Conservation (phyloP, 1,284 basidiomycete genomes). For the Vanrija sp. region DNA sequence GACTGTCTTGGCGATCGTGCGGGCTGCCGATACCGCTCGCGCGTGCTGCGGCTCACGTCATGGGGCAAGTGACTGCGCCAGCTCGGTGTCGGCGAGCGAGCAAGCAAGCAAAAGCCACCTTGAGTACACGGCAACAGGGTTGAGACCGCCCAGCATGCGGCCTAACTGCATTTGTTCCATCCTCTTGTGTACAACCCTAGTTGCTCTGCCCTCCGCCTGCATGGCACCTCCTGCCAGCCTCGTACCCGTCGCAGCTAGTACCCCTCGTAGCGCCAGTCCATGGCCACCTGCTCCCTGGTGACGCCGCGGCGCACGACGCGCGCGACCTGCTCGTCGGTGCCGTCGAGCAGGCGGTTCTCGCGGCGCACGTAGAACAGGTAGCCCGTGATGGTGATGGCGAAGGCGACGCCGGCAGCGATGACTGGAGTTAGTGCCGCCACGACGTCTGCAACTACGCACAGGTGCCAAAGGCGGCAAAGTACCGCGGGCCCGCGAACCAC, state of each 20-base stretch:
- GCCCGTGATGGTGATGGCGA: conserved; percentile 14
- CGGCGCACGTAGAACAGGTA: conserved; percentile 11
- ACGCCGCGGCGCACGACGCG: conserved; percentile 8
- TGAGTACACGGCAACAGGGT: too few relatives aligned
- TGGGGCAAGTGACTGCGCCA: too few relatives aligned
- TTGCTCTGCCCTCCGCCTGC: too few relatives aligned
- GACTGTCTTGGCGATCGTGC: too few relatives aligned
- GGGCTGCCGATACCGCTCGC: too few relatives aligned
- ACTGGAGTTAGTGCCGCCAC: conserved; percentile 4
- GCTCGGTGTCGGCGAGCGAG: too few relatives aligned
- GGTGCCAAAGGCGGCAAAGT: conserved; percentile 22
- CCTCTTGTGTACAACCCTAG: too few relatives aligned
- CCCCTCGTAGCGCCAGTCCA: conserved; percentile 25
- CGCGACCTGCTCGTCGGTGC: background rate
- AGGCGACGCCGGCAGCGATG: conserved; percentile 10
- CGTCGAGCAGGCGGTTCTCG: conserved; percentile 15
- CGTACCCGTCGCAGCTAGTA: conserved; percentile 4
- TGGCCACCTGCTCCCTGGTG: conserved; percentile 22
- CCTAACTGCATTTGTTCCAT: too few relatives aligned
- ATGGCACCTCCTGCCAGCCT: too few relatives aligned
- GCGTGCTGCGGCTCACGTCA: too few relatives aligned
- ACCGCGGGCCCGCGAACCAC: conserved; percentile 15
- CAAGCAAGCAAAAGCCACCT: too few relatives aligned
- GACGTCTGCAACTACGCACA: conserved; percentile 12
- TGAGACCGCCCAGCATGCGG: too few relatives aligned